Conservation (phyloP, 2,329 filamentous ascomycete species). For the Trichoderma endophyticum region DNA sequence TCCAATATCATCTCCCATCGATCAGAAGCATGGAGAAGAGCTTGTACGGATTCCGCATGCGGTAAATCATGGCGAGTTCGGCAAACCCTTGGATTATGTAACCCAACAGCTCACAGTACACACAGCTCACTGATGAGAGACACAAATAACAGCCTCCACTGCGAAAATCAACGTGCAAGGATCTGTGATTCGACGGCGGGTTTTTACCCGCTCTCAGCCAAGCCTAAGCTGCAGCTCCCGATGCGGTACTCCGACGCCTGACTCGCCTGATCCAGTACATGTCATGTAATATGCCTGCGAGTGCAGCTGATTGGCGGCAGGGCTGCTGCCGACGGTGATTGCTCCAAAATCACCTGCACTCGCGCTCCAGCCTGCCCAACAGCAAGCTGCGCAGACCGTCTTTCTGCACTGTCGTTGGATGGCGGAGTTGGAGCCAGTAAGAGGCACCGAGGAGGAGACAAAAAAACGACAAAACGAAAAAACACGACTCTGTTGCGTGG, state of each 20-base stretch:
- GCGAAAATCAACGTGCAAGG: neutral
- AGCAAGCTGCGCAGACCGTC: neutral
- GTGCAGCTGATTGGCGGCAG: constrained; percentile 3
- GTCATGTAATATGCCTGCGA: neutral
- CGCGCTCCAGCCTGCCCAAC: constrained; percentile 1
- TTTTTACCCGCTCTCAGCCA: neutral
- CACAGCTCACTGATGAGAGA: neutral
- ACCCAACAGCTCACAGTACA: neutral
- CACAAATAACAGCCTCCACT: neutral
- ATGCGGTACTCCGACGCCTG: neutral
- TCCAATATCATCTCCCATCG: neutral
- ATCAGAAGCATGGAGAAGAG: neutral
- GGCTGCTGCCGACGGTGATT: neutral
- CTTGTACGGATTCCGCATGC: neutral
- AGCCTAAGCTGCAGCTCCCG: neutral
- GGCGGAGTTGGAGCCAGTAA: neutral
- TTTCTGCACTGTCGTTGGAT: constrained; percentile 8
- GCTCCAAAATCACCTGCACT: neutral
- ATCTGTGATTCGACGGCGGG: neutral
- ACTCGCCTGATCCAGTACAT: neutral
- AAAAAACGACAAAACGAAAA: neutral
- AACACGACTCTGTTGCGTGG: neutral
- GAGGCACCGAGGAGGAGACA: neutral
- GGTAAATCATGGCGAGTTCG: neutral
- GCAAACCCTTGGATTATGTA: neutral